Evolutionary conservation across 768 basidiomycete genomes (phyloP).

Genomic region (Tricholoma flavovirens): DNA sequence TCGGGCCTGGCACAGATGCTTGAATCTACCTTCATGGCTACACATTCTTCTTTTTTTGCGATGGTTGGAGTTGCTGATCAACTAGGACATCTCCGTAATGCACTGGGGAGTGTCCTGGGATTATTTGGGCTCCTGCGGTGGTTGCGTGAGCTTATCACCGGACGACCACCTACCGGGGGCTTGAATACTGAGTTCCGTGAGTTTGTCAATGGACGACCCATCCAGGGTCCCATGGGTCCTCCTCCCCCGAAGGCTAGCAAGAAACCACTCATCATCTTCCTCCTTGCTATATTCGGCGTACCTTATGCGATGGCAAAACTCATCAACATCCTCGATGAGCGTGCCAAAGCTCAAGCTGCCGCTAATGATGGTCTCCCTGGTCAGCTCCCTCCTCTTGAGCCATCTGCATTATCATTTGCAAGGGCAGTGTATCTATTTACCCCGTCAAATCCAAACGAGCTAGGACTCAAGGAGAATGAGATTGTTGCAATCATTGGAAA

Average conservation of each 20-base stretch:
- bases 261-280: constrained; percentile 90
- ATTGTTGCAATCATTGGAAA: constrained; percentile 90
- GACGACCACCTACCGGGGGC: constrained; percentile 25
- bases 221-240: constrained; percentile 40
- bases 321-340: constrained; percentile 67
- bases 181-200: constrained; percentile 68
- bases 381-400: constrained; percentile 63
- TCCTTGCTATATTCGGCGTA: constrained; percentile 88
- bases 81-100: constrained; percentile 85
- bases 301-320: constrained; percentile 93
- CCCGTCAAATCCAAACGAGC: constrained; percentile 69
- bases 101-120: constrained; percentile 89
- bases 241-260: constrained; percentile 61
- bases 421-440: constrained; percentile 76
- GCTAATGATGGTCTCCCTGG: constrained; percentile 31
- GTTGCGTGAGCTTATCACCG: constrained; percentile 63
- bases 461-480: constrained; percentile 80
- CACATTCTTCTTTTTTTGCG: constrained; percentile 91
- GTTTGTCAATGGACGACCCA: constrained; percentile 62
- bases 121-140: constrained; percentile 86
- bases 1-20: constrained; percentile 95
- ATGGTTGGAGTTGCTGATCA: constrained; percentile 98
- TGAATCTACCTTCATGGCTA: constrained; percentile 96
- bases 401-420: constrained; percentile 76
- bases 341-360: constrained; percentile 45